Conservation (phyloP, 331 rosid species). For the Telfairia occidentalis region DNA sequence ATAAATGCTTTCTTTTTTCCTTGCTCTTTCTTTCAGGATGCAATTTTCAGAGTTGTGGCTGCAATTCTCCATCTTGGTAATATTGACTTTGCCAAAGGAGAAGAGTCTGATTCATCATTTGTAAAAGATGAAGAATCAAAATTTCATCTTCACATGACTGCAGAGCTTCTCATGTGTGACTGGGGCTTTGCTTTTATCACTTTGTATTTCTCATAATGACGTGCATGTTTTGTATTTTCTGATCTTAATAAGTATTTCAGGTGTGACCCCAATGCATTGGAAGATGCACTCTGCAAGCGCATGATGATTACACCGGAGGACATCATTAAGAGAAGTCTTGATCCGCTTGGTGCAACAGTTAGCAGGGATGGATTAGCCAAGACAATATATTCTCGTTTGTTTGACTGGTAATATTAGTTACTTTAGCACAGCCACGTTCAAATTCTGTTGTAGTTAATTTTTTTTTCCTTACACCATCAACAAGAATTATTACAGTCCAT, state of each 20-base stretch:
- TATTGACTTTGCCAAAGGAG: conserved; percentile 50
- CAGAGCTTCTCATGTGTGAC: conserved; percentile 76
- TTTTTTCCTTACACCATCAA: background rate
- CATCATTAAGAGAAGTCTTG: conserved; percentile 69
- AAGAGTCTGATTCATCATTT: conserved; percentile 63
- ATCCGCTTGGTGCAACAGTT: conserved; percentile 57
- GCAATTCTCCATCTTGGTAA: conserved; percentile 93
- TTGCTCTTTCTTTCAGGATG: conserved; percentile 36
- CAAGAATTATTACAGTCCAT: conserved; percentile 12
- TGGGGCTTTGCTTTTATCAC: conserved; percentile 14
- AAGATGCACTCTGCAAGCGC: conserved; percentile 72
- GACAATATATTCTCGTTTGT: conserved; percentile 70
- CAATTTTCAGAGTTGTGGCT: conserved; percentile 85
- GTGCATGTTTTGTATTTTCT: background rate
- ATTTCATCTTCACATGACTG: conserved; percentile 69
- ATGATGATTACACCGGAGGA: conserved; percentile 87
- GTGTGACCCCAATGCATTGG: conserved; percentile 54
- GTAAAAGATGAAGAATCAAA: conserved; percentile 59
- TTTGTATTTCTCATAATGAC: background rate
- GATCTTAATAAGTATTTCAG: conserved; percentile 31
- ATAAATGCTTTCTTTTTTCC: background rate
- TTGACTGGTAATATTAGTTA: conserved; percentile 50
- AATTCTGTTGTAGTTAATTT: background rate
- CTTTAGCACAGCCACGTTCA: background rate
- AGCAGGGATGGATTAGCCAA: conserved; percentile 92